A percentile compares a stretch with the other conserved stretches of the same genome.
Evolutionary conservation across 495 filamentous ascomycete genomes (phyloP).

Genomic region (Aspergillus leporis): DNA sequence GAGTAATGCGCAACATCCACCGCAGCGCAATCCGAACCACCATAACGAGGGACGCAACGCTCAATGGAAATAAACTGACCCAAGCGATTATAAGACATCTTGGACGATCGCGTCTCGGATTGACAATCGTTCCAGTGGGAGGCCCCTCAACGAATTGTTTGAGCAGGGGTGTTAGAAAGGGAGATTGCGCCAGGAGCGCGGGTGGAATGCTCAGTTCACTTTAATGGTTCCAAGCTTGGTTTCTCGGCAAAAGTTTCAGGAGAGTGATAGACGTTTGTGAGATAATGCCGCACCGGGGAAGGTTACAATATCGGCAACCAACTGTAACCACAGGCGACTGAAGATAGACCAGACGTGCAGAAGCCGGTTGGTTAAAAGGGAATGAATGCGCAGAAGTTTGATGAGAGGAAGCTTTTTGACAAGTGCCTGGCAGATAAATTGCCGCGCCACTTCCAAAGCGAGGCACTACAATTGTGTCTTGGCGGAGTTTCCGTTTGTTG

Average conservation of each 20-base stretch:
- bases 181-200: slow-evolving; percentile 39
- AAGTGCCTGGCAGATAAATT: slow-evolving; percentile 1
- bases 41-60: slow-evolving; percentile 15
- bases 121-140: slow-evolving; percentile 25
- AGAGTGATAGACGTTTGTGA: slow-evolving; percentile 10
- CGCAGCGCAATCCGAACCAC: slow-evolving; percentile 17
- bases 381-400: not conserved
- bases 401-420: not conserved
- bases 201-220: slow-evolving; percentile 29
- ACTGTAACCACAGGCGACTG: not conserved
- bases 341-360: not conserved
- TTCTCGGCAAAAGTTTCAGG: slow-evolving; percentile 37
- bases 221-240: slow-evolving; percentile 21
- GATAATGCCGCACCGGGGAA: not conserved
- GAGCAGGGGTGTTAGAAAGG: slow-evolving; percentile 17
- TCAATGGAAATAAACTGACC: slow-evolving; percentile 52
- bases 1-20: slow-evolving; percentile 19
- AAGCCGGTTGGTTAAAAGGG: not conserved
- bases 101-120: slow-evolving; percentile 23
- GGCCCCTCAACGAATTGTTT: slow-evolving; percentile 26
- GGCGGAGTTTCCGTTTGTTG: slow-evolving; percentile 9
- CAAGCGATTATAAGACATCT: slow-evolving; percentile 68
- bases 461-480: not conserved
- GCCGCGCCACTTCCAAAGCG: not conserved
- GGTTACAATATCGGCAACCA: no score